Evolutionary conservation across 2,329 filamentous ascomycete species (phyloP).

Genomic region (Aspergillus sp.): DNA sequence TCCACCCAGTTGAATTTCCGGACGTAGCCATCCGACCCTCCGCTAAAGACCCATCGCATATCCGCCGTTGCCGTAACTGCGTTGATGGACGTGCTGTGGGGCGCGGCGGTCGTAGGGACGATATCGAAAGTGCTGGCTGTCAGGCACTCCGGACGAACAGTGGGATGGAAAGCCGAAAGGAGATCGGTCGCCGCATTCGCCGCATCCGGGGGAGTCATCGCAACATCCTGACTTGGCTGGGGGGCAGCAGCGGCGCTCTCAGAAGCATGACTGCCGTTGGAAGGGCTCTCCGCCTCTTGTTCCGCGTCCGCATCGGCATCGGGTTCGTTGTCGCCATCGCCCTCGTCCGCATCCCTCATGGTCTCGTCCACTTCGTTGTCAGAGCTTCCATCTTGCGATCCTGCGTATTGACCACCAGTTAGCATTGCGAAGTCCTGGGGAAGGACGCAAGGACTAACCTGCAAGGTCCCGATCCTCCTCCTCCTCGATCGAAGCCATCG

Average conservation of each 20-base stretch:
- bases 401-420: slow-evolving; percentile 15
- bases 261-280: slow-evolving; percentile 32
- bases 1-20: slow-evolving; percentile 93
- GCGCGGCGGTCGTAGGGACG: slow-evolving; percentile 90
- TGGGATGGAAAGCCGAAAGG: slow-evolving; percentile 45
- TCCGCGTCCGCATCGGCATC: slow-evolving; percentile 26
- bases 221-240: slow-evolving; percentile 40
- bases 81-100: slow-evolving; percentile 92
- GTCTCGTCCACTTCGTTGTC: slow-evolving; percentile 41
- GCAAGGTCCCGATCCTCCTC: slow-evolving; percentile 35
- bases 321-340: slow-evolving; percentile 28
- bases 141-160: slow-evolving; percentile 67
- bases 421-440: slow-evolving; percentile 1
- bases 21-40: slow-evolving; percentile 90
- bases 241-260: slow-evolving; percentile 25
- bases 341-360: slow-evolving; percentile 35
- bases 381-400: slow-evolving; percentile 41
- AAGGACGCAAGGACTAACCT: slow-evolving; percentile 16
- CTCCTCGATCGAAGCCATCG: slow-evolving; percentile 28
- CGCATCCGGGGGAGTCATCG: slow-evolving; percentile 39
- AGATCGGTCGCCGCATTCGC: slow-evolving; percentile 23
- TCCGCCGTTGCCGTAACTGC: slow-evolving; percentile 85
- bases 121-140: slow-evolving; percentile 82
- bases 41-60: slow-evolving; percentile 88
- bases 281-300: slow-evolving; percentile 30